Percentiles rank a stretch among this genome's conserved stretches.
These are phyloP conservation scores for Epichloe sibirici DNA, from an alignment of 2,329 filamentous ascomycete species.

Conservation along the genomic window DNA sequence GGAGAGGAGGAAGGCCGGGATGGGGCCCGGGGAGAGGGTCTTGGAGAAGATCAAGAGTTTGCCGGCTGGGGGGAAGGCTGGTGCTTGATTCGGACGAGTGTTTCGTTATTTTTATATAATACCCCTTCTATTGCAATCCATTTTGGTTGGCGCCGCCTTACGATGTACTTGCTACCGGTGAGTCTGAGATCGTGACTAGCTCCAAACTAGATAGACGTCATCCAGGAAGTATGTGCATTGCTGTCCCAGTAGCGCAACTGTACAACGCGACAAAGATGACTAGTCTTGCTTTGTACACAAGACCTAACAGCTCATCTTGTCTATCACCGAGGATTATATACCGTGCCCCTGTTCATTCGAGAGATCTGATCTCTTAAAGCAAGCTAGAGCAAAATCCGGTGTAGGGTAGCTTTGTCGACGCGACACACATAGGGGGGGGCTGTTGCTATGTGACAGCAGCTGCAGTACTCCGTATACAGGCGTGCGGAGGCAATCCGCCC, in stretches of 20 bases:
- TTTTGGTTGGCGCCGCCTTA: background rate
- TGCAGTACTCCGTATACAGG: background rate
- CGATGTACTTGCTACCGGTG: background rate
- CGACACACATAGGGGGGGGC: no score
- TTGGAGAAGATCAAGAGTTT: constrained; percentile 29
- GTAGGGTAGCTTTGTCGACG: no score
- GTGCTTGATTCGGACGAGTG: background rate
- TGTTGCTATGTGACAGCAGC: no score
- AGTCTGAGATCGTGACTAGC: background rate
- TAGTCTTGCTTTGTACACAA: no score
- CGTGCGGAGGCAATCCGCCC: background rate
- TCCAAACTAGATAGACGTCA: background rate
- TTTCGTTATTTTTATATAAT: background rate
- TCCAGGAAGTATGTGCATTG: no score
- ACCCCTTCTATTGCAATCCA: background rate
- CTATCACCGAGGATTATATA: no score
- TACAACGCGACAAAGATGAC: no score
- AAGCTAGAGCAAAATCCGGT: no score
- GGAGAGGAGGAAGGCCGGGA: constrained; percentile 27
- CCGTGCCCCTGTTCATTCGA: no score
- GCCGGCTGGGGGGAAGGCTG: constrained; percentile 14
- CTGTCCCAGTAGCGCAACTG: no score
- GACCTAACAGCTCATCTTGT: no score
- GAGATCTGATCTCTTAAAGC: no score
- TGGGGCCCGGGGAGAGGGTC: constrained; percentile 17